Base-by-base conservation (phyloP, 2,329 filamentous ascomycete genomes). In the Coniochaeta ligniaria region DNA sequence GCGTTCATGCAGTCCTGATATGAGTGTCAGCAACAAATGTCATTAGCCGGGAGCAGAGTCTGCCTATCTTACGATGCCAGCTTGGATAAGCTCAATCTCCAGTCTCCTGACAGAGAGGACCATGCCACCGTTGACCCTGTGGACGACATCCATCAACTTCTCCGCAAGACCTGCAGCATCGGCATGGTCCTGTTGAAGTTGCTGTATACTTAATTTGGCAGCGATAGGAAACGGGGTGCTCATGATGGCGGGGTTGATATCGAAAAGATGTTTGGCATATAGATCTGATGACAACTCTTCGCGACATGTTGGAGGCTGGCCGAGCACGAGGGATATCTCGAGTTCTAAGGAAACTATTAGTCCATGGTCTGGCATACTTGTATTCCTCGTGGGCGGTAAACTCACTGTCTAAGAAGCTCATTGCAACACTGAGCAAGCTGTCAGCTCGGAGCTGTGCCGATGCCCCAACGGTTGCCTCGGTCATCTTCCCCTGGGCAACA, bases 321-420 rank as follows among this genome's bases (percentile, higher is more conserved):
- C 66, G 9, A 71, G 68, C 9, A 83, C 63, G 5, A 75, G 72
- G 16, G 74, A 73, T 36, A 72, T 74, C 66, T 84, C 81, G 33
- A 84, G 69, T 58, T 81, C 81, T 83, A 59, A 1, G 59, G n/a
- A 20, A 14, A 57, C 8, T 31, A 14, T 52, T 31, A 52, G 26
- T 31, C 24, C 12, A 9, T 12, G n/a, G 14, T 31, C 12, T n/a
- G 7, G 47, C n/a, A 36, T 14, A 36, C n/a, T n/a, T 36, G 12
- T 17, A 28, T 52, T 52, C 11, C 5, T 16, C 11, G 11, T n/a
- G 26, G 47, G 47, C n/a, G 22, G n/a, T 33, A 26, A 54, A 66
- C 75, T 67, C 71, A 82, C 80, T 78, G 67, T 84, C 82, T 22
- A 85, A 70, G 61, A 83, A 83, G 60, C 78, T 75, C 57, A 76